Conservation (phyloP, 441 rosid genomes). For the Erysimum pusillum region DNA sequence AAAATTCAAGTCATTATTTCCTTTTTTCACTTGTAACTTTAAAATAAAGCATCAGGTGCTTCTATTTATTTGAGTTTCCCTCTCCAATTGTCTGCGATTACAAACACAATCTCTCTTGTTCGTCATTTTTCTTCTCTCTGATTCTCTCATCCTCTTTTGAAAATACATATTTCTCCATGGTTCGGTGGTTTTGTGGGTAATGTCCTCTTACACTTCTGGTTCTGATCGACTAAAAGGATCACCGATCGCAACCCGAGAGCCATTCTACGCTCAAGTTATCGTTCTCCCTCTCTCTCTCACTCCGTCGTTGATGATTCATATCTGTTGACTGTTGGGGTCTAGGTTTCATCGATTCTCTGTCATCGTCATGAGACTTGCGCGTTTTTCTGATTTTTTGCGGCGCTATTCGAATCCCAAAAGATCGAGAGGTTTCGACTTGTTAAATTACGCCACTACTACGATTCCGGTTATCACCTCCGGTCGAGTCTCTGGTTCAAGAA, state of each 20-base stretch:
- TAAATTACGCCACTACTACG: no score
- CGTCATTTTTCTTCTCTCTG: neutral
- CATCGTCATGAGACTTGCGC: neutral
- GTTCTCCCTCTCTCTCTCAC: neutral
- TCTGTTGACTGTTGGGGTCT: no score
- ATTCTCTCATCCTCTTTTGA: neutral
- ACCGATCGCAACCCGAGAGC: neutral
- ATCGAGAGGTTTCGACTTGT: neutral
- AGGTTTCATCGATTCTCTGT: neutral
- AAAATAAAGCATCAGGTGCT: neutral
- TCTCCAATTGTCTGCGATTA: no score
- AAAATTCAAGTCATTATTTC: neutral
- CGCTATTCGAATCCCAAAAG: no score
- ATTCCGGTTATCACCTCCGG: no score
- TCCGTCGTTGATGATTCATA: no score
- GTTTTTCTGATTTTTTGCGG: neutral
- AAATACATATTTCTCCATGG: no score
- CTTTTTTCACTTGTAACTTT: no score
- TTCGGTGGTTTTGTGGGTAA: no score
- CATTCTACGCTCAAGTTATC: neutral
- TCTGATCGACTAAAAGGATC: neutral
- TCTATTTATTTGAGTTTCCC: no score
- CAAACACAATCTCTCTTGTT: neutral
- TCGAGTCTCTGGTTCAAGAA: no score
- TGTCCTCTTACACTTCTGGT: no score